Base-by-base conservation (phyloP, 805 yeast species). In the Yarrowia sp. region DNA sequence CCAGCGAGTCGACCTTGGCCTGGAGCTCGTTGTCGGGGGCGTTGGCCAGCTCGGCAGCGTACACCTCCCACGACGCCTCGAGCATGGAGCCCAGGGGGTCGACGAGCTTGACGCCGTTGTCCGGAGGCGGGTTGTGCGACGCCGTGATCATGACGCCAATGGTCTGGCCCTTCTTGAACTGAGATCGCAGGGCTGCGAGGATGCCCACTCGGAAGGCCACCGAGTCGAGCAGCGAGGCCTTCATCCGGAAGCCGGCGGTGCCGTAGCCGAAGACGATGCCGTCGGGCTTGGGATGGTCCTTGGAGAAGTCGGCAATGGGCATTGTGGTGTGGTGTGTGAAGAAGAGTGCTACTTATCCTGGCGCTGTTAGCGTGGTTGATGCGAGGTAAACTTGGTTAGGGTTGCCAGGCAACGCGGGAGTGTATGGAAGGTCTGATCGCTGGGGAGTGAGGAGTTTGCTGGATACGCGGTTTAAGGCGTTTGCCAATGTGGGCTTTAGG, bases 211-310 rank as follows among this genome's bases (percentile, higher is more conserved):
- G 80, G 72, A 84, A 89, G 73, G 90, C 87, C 31, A 92, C 93
- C 16, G 90, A 85, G 70, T 90, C 96, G 66, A 93, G 76, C 16
- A 79, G 73, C 19, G 74, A 71, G 1, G 96, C 92, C 51, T 82
- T 77, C 76, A 86, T 85, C 63, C 99, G 82, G 76, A 94, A 94
- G 8, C 99, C 99, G 1, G 99, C 99, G 0, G 99, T 94, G n/a
- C 99, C 99, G 69, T 94, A 94, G 16, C 82, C 74, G 70, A 83
- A 86, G 33, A 63, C 67, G 33, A 74, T 66, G 22, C 68, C 72
- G n/a, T 72, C 70, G 0, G 86, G 84, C 62, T 81, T 83, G 27
- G 79, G 79, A 65, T 81, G 79, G 36, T 67, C 71, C 35, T 8
- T 31, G 42, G 53, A 31, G 13, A 42, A 58, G 9, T 58, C 55